Conservation (phyloP, 176 grass and related monocot genomes). For the Oropetium thomaeum region DNA sequence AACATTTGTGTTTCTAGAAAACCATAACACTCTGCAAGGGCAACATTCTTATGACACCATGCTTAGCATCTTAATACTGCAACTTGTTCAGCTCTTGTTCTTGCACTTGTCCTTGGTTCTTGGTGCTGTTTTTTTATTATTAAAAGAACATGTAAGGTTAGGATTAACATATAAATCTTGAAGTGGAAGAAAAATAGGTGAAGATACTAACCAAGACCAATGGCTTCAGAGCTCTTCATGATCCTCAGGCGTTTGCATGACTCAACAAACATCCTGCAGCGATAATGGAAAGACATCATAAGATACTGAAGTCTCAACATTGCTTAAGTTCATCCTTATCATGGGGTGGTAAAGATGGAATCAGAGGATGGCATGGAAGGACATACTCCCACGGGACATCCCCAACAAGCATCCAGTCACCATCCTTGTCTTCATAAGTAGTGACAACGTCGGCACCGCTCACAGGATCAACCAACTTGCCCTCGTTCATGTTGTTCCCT, state of each 20-base stretch:
- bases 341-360: slow-evolving; percentile 1
- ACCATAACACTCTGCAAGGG: slow-evolving; percentile 55
- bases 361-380: not conserved
- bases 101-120: slow-evolving; percentile 86
- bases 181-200: slow-evolving; percentile 20
- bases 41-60: slow-evolving; percentile 51
- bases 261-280: slow-evolving; percentile 92
- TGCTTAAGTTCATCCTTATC: slow-evolving; percentile 14
- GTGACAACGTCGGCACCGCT: slow-evolving; percentile 78
- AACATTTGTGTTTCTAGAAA: slow-evolving; percentile 64
- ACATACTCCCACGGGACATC: slow-evolving; percentile 97
- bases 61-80: slow-evolving; percentile 44
- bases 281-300: slow-evolving; percentile 20
- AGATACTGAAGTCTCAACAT: slow-evolving; percentile 17
- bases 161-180: slow-evolving; percentile 26
- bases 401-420: slow-evolving; percentile 96
- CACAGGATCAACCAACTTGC: slow-evolving; percentile 56
- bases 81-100: slow-evolving; percentile 71
- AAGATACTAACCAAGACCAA: slow-evolving; percentile 79
- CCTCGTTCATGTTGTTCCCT: slow-evolving; percentile 58
- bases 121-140: slow-evolving; percentile 61
- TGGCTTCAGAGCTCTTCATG: slow-evolving; percentile 98
- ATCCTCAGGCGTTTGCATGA: slow-evolving; percentile 97
- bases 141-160: not conserved
- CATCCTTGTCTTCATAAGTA: slow-evolving; percentile 95